phyloP scores from a whole-genome alignment of 257 asterid species.

The Scutellaria baicalensis region DNA sequence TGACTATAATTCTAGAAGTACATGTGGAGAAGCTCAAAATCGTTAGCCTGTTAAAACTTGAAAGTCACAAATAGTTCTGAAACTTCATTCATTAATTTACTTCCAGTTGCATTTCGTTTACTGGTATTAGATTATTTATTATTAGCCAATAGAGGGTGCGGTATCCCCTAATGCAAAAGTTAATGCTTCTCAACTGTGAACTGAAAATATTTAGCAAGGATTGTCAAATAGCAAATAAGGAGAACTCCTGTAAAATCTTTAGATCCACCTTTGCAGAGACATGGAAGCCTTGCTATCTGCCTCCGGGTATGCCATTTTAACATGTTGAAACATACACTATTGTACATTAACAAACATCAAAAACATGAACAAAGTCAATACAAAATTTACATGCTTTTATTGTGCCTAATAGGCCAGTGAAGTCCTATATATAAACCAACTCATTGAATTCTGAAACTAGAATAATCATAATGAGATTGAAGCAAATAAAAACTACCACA shows the following conservation, averaged over 20 bases:
- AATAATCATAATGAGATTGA: not conserved
- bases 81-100: not conserved
- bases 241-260: not conserved
- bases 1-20: not conserved
- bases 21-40: not conserved
- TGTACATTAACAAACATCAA: not conserved
- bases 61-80: not conserved
- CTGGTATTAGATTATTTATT: not conserved
- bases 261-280: not conserved
- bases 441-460: not conserved
- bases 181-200: not conserved
- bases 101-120: not conserved
- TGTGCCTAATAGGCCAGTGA: not conserved
- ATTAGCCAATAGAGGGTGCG: not conserved
- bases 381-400: not conserved
- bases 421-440: not conserved
- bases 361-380: not conserved
- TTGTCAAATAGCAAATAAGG: not conserved
- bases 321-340: not conserved
- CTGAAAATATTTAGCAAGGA: not conserved
- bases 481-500: not conserved
- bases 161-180: not conserved
- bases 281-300: not conserved
- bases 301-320: not conserved
- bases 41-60: not conserved